phyloP scores from a whole-genome alignment of 495 filamentous ascomycete species.

The Lophium mytilinum region DNA sequence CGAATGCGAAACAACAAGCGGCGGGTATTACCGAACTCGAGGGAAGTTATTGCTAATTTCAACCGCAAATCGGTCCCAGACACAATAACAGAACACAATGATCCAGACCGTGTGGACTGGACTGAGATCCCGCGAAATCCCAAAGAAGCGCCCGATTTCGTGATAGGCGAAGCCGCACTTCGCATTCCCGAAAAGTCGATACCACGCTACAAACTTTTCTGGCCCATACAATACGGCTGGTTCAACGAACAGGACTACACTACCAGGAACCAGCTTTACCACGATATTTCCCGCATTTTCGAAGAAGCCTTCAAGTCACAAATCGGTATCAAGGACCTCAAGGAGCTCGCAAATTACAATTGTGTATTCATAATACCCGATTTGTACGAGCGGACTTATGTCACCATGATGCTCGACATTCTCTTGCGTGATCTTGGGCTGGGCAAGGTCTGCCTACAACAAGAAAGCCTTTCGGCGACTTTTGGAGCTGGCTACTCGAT shows the following conservation, averaged over 20 bases:
- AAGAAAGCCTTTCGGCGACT: slow-evolving; percentile 87
- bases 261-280: slow-evolving; percentile 62
- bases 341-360: slow-evolving; percentile 80
- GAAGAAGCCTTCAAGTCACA: slow-evolving; percentile 80
- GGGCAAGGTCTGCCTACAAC: slow-evolving; percentile 80
- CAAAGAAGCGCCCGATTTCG: slow-evolving; percentile 56
- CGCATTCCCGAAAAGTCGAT: slow-evolving; percentile 84
- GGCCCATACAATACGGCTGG: slow-evolving; percentile 80
- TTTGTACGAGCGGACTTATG: slow-evolving; percentile 88
- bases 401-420: slow-evolving; percentile 73
- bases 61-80: slow-evolving; percentile 76
- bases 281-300: slow-evolving; percentile 79
- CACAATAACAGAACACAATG: slow-evolving; percentile 85
- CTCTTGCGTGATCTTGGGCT: slow-evolving; percentile 84
- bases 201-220: slow-evolving; percentile 82
- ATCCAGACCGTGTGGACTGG: slow-evolving; percentile 88
- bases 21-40: slow-evolving; percentile 87
- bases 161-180: slow-evolving; percentile 72
- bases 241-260: slow-evolving; percentile 85
- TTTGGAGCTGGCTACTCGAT: slow-evolving; percentile 93
- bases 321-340: slow-evolving; percentile 64
- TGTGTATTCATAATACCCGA: slow-evolving; percentile 95
- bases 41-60: slow-evolving; percentile 86
- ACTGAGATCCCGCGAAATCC: slow-evolving; percentile 63
- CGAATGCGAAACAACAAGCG: slow-evolving; percentile 89